Evolutionary conservation across 371 early-diverging fungal genomes (phyloP).

Genomic region (Lichtheimia hyalospora): DNA sequence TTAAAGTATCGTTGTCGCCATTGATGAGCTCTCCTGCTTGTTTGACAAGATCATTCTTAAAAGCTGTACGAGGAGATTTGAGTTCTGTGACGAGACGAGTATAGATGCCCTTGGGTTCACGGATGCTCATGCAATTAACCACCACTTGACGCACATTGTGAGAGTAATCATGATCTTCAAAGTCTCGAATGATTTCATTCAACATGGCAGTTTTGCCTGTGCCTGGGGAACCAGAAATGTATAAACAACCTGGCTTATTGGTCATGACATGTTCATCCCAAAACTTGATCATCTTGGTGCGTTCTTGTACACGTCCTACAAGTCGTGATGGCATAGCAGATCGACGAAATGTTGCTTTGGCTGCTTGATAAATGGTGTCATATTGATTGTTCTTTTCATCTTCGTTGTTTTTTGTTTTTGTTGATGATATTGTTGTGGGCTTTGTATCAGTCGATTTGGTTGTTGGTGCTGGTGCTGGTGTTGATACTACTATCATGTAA

Average conservation of each 20-base stretch:
- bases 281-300: slow-evolving; percentile 58
- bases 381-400: background rate
- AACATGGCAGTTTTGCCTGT: slow-evolving; percentile 94
- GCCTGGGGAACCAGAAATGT: slow-evolving; percentile 92
- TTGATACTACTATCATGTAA: background rate
- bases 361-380: slow-evolving; percentile 10
- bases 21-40: slow-evolving; percentile 39
- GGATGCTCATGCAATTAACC: slow-evolving; percentile 87
- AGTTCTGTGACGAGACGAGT: slow-evolving; percentile 57
- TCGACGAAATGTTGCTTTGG: slow-evolving; percentile 31
- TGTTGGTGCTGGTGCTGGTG: background rate
- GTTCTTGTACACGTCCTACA: slow-evolving; percentile 75
- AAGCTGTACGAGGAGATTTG: slow-evolving; percentile 18
- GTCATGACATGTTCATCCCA: slow-evolving; percentile 40
- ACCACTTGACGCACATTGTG: slow-evolving; percentile 53
- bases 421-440: background rate
- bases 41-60: slow-evolving; percentile 27
- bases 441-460: background rate
- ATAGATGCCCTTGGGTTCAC: slow-evolving; percentile 72
- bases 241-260: slow-evolving; percentile 66
- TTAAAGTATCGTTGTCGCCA: slow-evolving; percentile 34
- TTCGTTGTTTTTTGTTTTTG: background rate
- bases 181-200: slow-evolving; percentile 52
- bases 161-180: slow-evolving; percentile 27
- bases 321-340: slow-evolving; percentile 65